Base-by-base conservation (phyloP, 371 early-diverging fungal genomes). In the Mucor saturninus region DNA sequence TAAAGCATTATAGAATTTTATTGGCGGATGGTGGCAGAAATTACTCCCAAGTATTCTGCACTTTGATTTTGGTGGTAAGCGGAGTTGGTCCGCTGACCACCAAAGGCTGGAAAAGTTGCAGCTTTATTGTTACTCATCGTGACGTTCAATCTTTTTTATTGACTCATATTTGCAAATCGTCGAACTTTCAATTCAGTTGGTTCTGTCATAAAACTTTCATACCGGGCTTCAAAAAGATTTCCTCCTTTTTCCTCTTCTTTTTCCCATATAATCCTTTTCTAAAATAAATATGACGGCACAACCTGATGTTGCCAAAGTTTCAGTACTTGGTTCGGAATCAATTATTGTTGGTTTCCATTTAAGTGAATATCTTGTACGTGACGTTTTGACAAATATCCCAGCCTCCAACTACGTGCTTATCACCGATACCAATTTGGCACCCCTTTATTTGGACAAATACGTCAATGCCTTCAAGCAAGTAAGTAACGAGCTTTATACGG, bases 271-370 rank as follows among this genome's bases (percentile, higher is more conserved):
- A 26, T 14, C 1, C 11, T 1, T 21, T 5, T 21, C 35, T 35
- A 42, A 54, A 49, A 37, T 32, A 45, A 35, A 30, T 50, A 42
- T 21, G 26, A 46, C 26, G 43, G 30, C 21, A 9, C 45, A 69
- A 31, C 82, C 90, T 13, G 86, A 87, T 73, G 85, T 91, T 54
- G 82, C 81, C 68, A 86, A 82, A 69, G 88, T 94, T 51, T 85
- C 94, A 28, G 91, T 98, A 59, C 89, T 98, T 43, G 95, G 95
- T 14, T 61, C 79, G 60, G 95, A 97, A 65, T 85, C 92, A 50
- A 95, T 96, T 73, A 77, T 91, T 57, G 85, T 94, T 46, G 98
- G 98, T 13, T 89, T 89, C 68, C 89, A 90, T 71, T 73, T 97
- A 52, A 86, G 87, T 8, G 85, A 87, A 59, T 86, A 89, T 67